These are phyloP conservation scores for Ogataea saltuana DNA, from an alignment of 805 yeast genomes.

Conservation along the genomic window DNA sequence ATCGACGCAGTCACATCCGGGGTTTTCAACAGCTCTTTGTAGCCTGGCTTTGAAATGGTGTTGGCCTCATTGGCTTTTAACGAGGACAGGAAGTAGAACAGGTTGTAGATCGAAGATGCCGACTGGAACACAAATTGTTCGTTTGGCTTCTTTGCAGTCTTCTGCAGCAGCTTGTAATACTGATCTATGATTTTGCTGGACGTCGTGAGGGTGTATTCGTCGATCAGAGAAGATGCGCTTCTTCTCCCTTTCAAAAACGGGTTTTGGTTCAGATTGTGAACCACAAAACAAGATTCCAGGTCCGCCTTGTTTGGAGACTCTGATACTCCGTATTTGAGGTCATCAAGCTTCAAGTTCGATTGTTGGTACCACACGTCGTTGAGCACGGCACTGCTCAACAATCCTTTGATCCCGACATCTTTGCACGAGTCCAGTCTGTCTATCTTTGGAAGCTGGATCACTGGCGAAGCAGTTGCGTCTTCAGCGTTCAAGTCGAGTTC, in stretches of 20 bases:
- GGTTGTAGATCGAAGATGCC: slow-evolving; percentile 49
- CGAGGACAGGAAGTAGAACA: slow-evolving; percentile 50
- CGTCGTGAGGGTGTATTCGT: slow-evolving; percentile 25
- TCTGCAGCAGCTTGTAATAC: slow-evolving; percentile 38
- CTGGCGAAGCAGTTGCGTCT: slow-evolving; percentile 12
- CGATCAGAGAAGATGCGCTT: slow-evolving; percentile 17
- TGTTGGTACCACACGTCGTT: slow-evolving; percentile 52
- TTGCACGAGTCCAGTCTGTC: slow-evolving; percentile 26
- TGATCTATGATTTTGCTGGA: slow-evolving; percentile 32
- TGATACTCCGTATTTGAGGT: slow-evolving; percentile 40
- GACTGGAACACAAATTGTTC: slow-evolving; percentile 45
- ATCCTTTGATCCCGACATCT: slow-evolving; percentile 47
- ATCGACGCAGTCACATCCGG: slow-evolving; percentile 34
- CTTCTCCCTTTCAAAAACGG: slow-evolving; percentile 22
- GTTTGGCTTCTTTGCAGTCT: slow-evolving; percentile 47
- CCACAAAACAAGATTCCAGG: slow-evolving; percentile 29
- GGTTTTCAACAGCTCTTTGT: slow-evolving; percentile 40
- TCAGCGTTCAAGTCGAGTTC: slow-evolving; percentile 9
- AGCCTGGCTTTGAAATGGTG: slow-evolving; percentile 26
- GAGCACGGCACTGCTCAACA: slow-evolving; percentile 49
- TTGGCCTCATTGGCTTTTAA: slow-evolving; percentile 32
- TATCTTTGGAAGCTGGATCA: slow-evolving; percentile 30
- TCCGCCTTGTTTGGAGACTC: slow-evolving; percentile 32
- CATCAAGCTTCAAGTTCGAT: slow-evolving; percentile 39
- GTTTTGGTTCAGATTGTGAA: slow-evolving; percentile 15